Conservation (phyloP, 148 eudicot genomes). For the Spergularia marina region DNA sequence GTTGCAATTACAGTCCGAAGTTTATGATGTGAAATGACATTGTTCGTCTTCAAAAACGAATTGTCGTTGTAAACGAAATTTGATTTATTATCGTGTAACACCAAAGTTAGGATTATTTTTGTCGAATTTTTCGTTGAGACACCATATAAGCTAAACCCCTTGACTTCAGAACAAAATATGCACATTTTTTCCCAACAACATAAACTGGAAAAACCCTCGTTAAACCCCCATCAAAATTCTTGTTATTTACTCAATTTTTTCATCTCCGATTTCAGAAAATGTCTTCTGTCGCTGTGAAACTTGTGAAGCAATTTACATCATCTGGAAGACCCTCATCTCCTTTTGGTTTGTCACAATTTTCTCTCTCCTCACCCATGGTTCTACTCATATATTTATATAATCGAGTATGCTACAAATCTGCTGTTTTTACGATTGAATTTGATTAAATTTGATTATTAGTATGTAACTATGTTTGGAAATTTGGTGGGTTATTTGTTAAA, state of each 20-base stretch:
- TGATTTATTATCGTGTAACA: too few species aligned
- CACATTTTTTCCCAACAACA: too few species aligned
- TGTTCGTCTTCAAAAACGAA: too few species aligned
- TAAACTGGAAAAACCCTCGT: constrained; percentile 18
- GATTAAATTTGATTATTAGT: background rate
- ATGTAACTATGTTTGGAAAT: background rate
- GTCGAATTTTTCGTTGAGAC: too few species aligned
- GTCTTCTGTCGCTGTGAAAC: constrained; percentile 27
- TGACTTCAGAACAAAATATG: too few species aligned
- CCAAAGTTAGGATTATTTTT: too few species aligned
- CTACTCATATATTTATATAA: background rate
- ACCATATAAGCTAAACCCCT: too few species aligned
- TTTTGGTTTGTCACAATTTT: constrained; percentile 10
- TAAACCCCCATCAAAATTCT: constrained; percentile 30
- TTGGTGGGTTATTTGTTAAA: background rate
- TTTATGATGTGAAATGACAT: too few species aligned
- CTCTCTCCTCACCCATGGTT: background rate
- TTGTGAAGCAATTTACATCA: constrained; percentile 25
- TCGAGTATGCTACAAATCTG: background rate
- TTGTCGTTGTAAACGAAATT: too few species aligned
- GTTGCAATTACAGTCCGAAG: too few species aligned
- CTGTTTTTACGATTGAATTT: background rate
- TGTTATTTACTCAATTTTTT: too few species aligned
- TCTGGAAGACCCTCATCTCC: constrained; percentile 24
- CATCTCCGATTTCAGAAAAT: background rate